phyloP scores from a whole-genome alignment of 1,284 basidiomycete species.

The Trichosporon ovoides region DNA sequence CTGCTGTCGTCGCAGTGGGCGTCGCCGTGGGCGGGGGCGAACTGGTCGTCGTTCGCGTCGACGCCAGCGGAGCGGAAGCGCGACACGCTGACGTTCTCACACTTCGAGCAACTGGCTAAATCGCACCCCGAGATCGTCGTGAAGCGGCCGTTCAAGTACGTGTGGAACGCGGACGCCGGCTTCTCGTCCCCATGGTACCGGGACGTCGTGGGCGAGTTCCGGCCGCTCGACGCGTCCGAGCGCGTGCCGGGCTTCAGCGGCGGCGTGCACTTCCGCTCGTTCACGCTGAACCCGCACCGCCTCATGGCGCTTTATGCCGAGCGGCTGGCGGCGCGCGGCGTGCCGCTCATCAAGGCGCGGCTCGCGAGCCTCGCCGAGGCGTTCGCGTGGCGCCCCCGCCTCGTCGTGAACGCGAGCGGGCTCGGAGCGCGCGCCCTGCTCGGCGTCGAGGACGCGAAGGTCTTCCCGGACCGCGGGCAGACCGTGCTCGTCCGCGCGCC shows the following conservation, averaged over 20 bases:
- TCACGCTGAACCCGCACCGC: conserved; percentile 46
- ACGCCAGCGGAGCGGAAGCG: conserved; percentile 50
- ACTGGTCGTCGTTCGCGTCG: conserved; percentile 59
- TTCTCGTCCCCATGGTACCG: conserved; percentile 53
- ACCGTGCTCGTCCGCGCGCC: conserved; percentile 73
- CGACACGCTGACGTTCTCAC: conserved; percentile 45
- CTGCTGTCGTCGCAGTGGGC: conserved; percentile 59
- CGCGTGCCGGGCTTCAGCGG: conserved; percentile 21
- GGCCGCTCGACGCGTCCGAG: conserved; percentile 15
- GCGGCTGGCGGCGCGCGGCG: conserved; percentile 31
- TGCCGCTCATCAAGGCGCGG: conserved; percentile 36
- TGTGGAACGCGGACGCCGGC: conserved; percentile 41
- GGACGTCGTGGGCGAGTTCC: conserved; percentile 49
- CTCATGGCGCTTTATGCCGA: conserved; percentile 42
- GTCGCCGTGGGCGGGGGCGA: conserved; percentile 68
- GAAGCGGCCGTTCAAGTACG: conserved; percentile 51
- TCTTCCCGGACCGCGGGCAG: conserved; percentile 80
- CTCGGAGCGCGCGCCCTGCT: conserved; percentile 63
- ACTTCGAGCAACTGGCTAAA: conserved; percentile 53
- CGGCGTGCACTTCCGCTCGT: conserved; percentile 43
- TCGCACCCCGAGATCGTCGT: conserved; percentile 46
- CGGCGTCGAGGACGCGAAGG: conserved; percentile 67
- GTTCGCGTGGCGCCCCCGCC: conserved; percentile 28
- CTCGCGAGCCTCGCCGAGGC: conserved; percentile 46
- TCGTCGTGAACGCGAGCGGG: conserved; percentile 53